Evolutionary conservation across 129 eudicot genomes (phyloP).

Genomic region (Escallonia herrerae): DNA sequence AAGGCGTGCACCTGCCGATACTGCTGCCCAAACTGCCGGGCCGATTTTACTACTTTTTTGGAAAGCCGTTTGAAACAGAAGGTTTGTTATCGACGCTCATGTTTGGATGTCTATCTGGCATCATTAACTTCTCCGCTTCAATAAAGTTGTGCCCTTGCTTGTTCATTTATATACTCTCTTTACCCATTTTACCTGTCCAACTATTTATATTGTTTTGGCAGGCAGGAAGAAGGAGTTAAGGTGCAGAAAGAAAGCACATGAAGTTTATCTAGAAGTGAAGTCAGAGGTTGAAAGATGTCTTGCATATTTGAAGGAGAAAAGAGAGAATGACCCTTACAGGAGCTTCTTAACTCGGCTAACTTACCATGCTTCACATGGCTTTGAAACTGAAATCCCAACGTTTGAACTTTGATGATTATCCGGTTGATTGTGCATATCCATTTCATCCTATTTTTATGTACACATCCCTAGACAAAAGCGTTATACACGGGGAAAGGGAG

Average conservation of each 20-base stretch:
- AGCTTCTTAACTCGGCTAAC: slow-evolving; percentile 37
- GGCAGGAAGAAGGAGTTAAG: slow-evolving; percentile 52
- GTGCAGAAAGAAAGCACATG: slow-evolving; percentile 40
- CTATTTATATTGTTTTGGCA: slow-evolving; percentile 4
- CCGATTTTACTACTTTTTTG: slow-evolving; percentile 51
- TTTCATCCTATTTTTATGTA: too few species aligned
- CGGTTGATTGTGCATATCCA: background rate
- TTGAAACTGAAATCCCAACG: slow-evolving; percentile 47
- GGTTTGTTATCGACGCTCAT: slow-evolving; percentile 16
- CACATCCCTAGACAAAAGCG: too few species aligned
- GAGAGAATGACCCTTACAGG: slow-evolving; percentile 60
- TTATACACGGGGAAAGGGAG: too few species aligned
- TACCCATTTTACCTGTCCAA: background rate
- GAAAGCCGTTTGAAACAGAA: slow-evolving; percentile 56
- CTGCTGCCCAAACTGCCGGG: slow-evolving; percentile 57
- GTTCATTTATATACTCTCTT: background rate
- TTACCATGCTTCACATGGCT: slow-evolving; percentile 50
- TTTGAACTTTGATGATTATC: slow-evolving; percentile 29
- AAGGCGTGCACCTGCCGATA: slow-evolving; percentile 43
- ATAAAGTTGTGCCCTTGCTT: background rate
- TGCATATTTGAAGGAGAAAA: slow-evolving; percentile 42
- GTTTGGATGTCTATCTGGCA: too few species aligned
- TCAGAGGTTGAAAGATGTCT: slow-evolving; percentile 53
- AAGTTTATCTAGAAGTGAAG: slow-evolving; percentile 47
- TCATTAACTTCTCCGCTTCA: background rate